Base-by-base conservation (phyloP, 1,284 basidiomycete genomes). In the Trametes polyzona region DNA sequence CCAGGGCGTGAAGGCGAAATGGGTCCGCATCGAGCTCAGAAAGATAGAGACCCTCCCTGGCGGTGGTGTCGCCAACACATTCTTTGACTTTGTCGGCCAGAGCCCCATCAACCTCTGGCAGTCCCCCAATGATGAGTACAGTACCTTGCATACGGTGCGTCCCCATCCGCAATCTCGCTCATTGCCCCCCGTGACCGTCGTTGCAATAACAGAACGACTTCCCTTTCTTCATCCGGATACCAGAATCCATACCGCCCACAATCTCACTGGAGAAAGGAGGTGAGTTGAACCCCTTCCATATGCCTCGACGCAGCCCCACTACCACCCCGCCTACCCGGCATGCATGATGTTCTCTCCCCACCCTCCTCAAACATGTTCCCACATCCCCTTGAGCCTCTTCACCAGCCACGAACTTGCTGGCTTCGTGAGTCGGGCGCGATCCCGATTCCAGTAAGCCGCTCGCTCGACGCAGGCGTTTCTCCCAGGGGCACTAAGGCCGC, bases 1-100 rank as follows among this genome's bases (percentile, higher is more conserved):
- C 3, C 78, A 83, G 62, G 88, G 89, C n/a, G 83, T 91, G 67
- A 95, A 93, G 77, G 91, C 91, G 23, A 93, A 93, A 74, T 95
- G 90, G 87, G 87, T 96, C 26, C 85, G 89, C 62, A 86, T 95
- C 59, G 92, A 95, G 74, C 79, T 95, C 67, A 84, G 90, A 66
- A 94, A 93, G 76, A 84, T 93, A 40, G 93, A 96, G 74, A 87
- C 83, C 1, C 78, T 93, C 42, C 90, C 91, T 1, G 84, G 84
- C 17, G 89, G 86, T 27, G 86, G 87, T 10, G 75, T 78, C 59
- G 73, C 78, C 23, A 89, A 86, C 72, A 85, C 85, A 8, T 92
- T 88, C 74, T 83, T 81, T 65, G 86, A 91, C 69, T 83, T 82
- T 60, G 83, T 92, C 32, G 89, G 89, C 3, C 82, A 84, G 16